These are phyloP conservation scores for Herpetomonas tarakana DNA, from an alignment of 208 protist species.

Conservation along the genomic window DNA sequence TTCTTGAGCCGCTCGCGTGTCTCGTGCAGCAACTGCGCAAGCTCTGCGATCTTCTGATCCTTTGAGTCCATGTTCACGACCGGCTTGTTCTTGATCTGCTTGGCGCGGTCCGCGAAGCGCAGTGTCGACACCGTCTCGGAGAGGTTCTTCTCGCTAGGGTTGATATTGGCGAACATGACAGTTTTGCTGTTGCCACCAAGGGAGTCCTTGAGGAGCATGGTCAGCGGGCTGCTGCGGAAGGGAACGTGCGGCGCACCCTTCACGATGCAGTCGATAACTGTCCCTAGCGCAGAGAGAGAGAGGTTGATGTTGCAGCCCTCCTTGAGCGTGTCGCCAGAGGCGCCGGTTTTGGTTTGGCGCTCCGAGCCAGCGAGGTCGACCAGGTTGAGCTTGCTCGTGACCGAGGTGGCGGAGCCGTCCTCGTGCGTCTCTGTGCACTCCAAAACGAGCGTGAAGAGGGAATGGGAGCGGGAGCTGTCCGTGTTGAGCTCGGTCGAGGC, in stretches of 20 bases:
- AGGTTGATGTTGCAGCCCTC: conserved; percentile 94
- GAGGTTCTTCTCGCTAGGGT: conserved; percentile 82
- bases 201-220: conserved; percentile 90
- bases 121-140: conserved; percentile 89
- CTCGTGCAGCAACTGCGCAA: conserved; percentile 67
- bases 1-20: conserved; percentile 75
- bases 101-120: conserved; percentile 86
- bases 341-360: conserved; percentile 87
- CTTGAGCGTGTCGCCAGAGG: conserved; percentile 88
- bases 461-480: conserved; percentile 89
- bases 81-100: conserved; percentile 93
- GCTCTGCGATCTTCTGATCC: conserved; percentile 84
- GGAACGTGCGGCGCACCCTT: conserved; percentile 84
- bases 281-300: conserved; percentile 86
- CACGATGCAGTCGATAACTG: conserved; percentile 90
- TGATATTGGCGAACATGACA: conserved; percentile 91
- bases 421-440: conserved; percentile 78
- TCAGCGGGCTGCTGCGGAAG: conserved; percentile 82
- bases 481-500: conserved; percentile 86
- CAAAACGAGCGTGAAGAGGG: conserved; percentile 85
- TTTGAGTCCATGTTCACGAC: conserved; percentile 89
- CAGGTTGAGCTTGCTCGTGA: conserved; percentile 89
- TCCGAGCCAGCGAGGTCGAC: conserved; percentile 93
- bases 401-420: conserved; percentile 57
- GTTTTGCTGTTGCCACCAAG: conserved; percentile 89